Base-by-base conservation (phyloP, 2,329 filamentous ascomycete species). In the Fusarium dlaminii region DNA sequence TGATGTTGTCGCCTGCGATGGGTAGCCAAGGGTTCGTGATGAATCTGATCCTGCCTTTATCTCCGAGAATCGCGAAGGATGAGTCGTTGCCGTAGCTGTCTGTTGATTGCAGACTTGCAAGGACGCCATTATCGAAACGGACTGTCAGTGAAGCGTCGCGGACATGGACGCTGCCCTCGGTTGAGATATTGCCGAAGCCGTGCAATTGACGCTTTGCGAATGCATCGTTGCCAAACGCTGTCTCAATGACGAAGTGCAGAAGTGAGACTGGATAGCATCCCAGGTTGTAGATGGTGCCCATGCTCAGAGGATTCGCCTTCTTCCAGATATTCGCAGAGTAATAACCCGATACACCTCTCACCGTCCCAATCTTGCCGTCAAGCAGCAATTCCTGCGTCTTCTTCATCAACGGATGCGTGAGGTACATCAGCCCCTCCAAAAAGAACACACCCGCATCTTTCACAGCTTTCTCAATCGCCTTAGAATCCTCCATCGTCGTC, bases 311-410 rank as follows among this genome's bases (percentile, higher is more conserved):
- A 5, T 68, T 68, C 32, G 54, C 65, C 4, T 67, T 68, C 29
- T 68, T 68, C 52, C 63, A 68, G 29, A 68, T 67, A 22, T 68
- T 68, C 0, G 52, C 63, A 11, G 65, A 67, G 29, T 68, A 68
- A n/a, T 68, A 67, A 3, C 65, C 65, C 6, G 63, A 61, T 1
- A 61, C 24, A 11, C 65, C 63, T 13, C 12, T 40, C 13, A 68
- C 34, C 2, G 34, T 43, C 20, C 65, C 65, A 36, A 67, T 61
- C 18, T 30, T 46, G 0, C 34, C 63, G 11, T 68, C 65, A 6
- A 68, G 39, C 4, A 68, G 52, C 10, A 68, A 10, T 2, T 67
- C 52, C 14, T 68, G 65, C 0, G 37, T 30, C n/a, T 52, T 68
- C 22, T 52, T 67, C 14, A 68, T 68, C 24, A 67, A 43, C 1